These are phyloP conservation scores for Nidularia pulvinata DNA, from an alignment of 768 basidiomycete genomes.

Conservation along the genomic window DNA sequence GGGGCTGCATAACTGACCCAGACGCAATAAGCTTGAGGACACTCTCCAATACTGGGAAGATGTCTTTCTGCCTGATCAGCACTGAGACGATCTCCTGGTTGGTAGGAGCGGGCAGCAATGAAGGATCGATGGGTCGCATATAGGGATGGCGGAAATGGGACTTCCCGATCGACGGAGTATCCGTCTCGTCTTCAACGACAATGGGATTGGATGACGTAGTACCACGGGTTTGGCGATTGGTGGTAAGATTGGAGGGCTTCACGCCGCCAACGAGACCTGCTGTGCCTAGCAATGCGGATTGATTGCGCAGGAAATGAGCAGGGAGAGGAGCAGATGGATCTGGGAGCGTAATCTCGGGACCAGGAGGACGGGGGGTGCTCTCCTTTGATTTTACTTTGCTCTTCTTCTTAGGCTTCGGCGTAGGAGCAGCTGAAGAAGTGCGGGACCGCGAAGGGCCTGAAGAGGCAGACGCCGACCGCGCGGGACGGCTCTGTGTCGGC, in stretches of 20 bases:
- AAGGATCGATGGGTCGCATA: constrained; percentile 31
- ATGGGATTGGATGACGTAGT: constrained; percentile 65
- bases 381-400: constrained; percentile 32
- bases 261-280: constrained; percentile 72
- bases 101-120: constrained; percentile 44
- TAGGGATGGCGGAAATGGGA: constrained; percentile 12
- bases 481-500: constrained; percentile 1
- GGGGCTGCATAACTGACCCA: constrained; percentile 13
- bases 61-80: constrained; percentile 62
- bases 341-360: constrained; percentile 62
- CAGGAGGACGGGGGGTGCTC: constrained; percentile 41
- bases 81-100: constrained; percentile 60
- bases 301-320: constrained; percentile 71
- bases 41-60: constrained; percentile 64
- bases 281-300: constrained; percentile 67
- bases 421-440: constrained; percentile 12
- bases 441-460: constrained; percentile 12
- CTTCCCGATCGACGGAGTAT: constrained; percentile 25
- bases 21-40: constrained; percentile 57
- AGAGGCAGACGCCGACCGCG: constrained; percentile 9
- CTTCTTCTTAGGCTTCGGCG: constrained; percentile 18
- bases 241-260: constrained; percentile 51
- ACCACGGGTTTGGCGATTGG: constrained; percentile 42
- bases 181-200: constrained; percentile 60
- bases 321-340: constrained; percentile 62